phyloP scores from a whole-genome alignment of 2,329 filamentous ascomycete species.

The Xylariaceae sp. region DNA sequence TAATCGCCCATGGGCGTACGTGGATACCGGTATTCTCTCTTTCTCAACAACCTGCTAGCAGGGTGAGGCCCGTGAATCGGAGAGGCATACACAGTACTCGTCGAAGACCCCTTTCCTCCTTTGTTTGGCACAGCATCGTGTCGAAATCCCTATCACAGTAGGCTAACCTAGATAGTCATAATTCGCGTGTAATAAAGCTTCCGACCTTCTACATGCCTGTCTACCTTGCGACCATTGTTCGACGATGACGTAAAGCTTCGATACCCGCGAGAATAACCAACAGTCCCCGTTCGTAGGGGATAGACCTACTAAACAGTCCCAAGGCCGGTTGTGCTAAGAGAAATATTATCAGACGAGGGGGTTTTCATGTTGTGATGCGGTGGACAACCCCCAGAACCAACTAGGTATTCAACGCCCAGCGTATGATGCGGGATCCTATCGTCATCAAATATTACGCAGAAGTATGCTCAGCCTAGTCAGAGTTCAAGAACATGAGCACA shows the following conservation, averaged over 20 bases:
- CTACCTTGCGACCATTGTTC: background rate
- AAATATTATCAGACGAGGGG: background rate
- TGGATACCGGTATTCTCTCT: background rate
- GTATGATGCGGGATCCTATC: background rate
- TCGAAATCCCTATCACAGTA: background rate
- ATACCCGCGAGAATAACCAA: background rate
- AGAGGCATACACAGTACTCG: background rate
- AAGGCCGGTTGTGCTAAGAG: no score
- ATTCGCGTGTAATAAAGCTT: background rate
- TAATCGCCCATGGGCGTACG: background rate
- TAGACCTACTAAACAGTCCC: background rate
- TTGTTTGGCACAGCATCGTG: background rate
- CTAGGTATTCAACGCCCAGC: background rate
- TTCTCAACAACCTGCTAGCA: background rate
- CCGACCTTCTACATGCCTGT: no score
- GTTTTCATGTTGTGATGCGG: background rate
- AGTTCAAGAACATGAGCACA: background rate
- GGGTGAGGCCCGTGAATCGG: background rate
- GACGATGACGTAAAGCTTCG: background rate
- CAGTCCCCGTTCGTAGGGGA: background rate
- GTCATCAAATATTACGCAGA: background rate
- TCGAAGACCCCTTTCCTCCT: background rate
- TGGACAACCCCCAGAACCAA: background rate
- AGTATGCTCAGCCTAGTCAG: background rate
- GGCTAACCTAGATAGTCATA: background rate